phyloP scores from a whole-genome alignment of 2,329 filamentous ascomycete genomes.

The Curvularia eragrostidis region DNA sequence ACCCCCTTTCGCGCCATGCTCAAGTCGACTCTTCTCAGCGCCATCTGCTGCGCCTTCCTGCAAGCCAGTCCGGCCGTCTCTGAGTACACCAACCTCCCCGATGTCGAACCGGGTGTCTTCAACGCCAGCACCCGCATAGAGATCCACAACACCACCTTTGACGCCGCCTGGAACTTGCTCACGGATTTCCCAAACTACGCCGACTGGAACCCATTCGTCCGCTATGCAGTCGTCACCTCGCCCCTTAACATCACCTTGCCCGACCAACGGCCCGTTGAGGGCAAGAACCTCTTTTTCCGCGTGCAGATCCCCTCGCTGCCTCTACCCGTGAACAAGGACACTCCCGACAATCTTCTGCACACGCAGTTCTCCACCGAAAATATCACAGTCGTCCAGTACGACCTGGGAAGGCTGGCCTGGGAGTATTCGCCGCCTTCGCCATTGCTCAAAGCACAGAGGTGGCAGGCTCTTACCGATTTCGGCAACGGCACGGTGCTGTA shows the following conservation, averaged over 20 bases:
- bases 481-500: constrained; percentile 37
- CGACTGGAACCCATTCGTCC: constrained; percentile 45
- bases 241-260: constrained; percentile 29
- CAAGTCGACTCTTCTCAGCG: not conserved
- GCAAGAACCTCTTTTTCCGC: constrained; percentile 31
- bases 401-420: constrained; percentile 38
- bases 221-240: constrained; percentile 32
- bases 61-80: constrained; percentile 7
- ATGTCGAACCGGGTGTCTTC: constrained; percentile 37
- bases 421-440: constrained; percentile 17
- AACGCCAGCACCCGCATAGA: constrained; percentile 34
- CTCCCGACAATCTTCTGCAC: constrained; percentile 32
- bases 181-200: constrained; percentile 38
- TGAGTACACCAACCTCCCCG: constrained; percentile 37
- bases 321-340: constrained; percentile 35
- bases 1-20: not conserved
- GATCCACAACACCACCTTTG: constrained; percentile 29
- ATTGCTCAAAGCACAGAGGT: constrained; percentile 30
- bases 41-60: constrained; percentile 11
- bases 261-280: constrained; percentile 35
- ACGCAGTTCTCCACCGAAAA: constrained; percentile 37
- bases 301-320: constrained; percentile 41
- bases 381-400: constrained; percentile 39
- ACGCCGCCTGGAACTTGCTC: constrained; percentile 36
- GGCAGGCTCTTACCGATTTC: constrained; percentile 39